These are phyloP conservation scores for Begonia fuchsioides DNA, from an alignment of 306 rosid species.

Conservation along the genomic window DNA sequence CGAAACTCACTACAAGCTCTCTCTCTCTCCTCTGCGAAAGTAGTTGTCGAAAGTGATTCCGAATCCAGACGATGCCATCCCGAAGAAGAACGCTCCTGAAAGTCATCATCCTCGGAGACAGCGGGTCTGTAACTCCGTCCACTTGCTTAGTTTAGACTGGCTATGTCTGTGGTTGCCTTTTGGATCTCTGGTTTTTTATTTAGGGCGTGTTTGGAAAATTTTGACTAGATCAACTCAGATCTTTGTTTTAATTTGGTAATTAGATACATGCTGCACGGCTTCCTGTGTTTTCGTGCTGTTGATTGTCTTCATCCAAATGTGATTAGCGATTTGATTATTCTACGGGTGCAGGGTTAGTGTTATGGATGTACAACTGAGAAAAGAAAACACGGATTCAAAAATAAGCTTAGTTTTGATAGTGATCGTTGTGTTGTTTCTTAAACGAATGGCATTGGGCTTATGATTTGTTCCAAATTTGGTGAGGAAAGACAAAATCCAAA, in stretches of 20 bases:
- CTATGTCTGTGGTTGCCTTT: not conserved
- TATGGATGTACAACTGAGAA: no score
- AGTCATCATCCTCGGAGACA: slow-evolving; percentile 98
- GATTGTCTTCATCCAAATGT: slow-evolving; percentile 3
- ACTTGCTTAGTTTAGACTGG: not conserved
- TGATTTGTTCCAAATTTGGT: no score
- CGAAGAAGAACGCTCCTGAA: slow-evolving; percentile 93
- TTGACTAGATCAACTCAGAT: slow-evolving; percentile 19
- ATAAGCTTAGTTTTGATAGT: no score
- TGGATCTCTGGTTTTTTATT: not conserved
- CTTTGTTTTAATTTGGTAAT: slow-evolving; percentile 3
- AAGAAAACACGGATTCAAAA: no score
- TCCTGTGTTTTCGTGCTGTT: slow-evolving; percentile 1
- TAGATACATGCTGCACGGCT: not conserved
- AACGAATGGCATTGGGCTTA: no score
- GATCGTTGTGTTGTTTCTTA: no score
- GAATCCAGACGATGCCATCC: slow-evolving; percentile 57
- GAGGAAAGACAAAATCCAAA: no score
- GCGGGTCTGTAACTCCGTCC: slow-evolving; percentile 45
- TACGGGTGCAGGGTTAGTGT: not conserved
- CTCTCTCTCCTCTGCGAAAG: slow-evolving; percentile 8
- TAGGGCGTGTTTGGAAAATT: slow-evolving; percentile 9
- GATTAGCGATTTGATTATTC: not conserved
- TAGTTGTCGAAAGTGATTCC: slow-evolving; percentile 10
- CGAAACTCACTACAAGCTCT: not conserved